These are phyloP conservation scores for Blastomyces silverae DNA, from an alignment of 2,329 filamentous ascomycete species.

Conservation along the genomic window DNA sequence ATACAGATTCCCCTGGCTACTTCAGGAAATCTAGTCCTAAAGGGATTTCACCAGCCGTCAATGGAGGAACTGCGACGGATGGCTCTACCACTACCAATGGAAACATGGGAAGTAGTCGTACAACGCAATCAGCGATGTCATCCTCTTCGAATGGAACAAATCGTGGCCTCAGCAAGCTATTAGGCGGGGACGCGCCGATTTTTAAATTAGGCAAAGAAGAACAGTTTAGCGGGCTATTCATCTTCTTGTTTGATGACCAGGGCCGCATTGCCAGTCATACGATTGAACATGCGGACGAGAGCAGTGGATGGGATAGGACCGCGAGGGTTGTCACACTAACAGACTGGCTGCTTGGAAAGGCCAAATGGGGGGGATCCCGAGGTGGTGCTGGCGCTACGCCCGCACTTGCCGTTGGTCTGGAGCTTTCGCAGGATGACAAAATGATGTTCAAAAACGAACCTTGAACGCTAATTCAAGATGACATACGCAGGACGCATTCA, in stretches of 20 bases:
- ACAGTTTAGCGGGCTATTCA: constrained; percentile 84
- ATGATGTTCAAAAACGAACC: constrained; percentile 6
- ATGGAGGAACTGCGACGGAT: not conserved
- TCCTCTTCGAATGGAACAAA: constrained; percentile 33
- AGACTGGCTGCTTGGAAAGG: constrained; percentile 85
- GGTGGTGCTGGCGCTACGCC: constrained; percentile 18
- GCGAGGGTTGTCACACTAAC: constrained; percentile 84
- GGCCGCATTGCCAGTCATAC: constrained; percentile 80
- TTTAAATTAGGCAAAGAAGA: constrained; percentile 54
- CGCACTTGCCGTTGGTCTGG: constrained; percentile 8
- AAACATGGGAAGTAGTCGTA: not conserved
- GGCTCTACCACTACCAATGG: constrained; percentile 1
- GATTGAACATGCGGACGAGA: constrained; percentile 86
- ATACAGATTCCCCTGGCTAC: constrained; percentile 10
- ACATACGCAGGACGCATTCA: not conserved
- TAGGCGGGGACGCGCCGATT: constrained; percentile 49
- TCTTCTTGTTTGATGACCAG: constrained; percentile 89
- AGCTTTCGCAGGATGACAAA: constrained; percentile 4
- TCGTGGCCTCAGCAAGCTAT: constrained; percentile 40
- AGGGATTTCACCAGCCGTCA: not conserved
- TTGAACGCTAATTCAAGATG: not conserved
- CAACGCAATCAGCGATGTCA: constrained; percentile 20
- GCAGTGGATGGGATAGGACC: constrained; percentile 73
- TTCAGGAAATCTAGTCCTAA: constrained; percentile 12
- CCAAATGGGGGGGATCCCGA: constrained; percentile 46